Conservation (phyloP, 2,329 filamentous ascomycete genomes). For the Aspergillus sp. region DNA sequence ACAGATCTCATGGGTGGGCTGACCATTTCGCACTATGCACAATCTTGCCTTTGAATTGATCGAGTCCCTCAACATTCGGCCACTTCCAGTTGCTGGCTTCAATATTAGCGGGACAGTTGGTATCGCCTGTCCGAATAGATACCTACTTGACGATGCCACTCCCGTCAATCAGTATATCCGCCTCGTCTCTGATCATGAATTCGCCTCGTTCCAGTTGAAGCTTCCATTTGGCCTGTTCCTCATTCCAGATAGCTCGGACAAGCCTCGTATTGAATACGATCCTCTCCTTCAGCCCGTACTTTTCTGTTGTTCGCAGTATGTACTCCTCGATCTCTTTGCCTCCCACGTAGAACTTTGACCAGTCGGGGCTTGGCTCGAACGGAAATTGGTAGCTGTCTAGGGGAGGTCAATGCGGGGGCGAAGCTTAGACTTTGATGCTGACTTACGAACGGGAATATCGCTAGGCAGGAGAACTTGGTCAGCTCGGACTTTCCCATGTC, state of each 20-base stretch:
- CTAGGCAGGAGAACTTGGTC: background rate
- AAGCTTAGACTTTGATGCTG: background rate
- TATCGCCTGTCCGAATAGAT: no score
- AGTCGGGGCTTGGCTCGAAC: slow-evolving; percentile 46
- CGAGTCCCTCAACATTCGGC: slow-evolving; percentile 22
- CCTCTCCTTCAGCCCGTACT: slow-evolving; percentile 40
- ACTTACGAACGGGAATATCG: slow-evolving; percentile 6
- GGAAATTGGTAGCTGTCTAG: slow-evolving; percentile 40
- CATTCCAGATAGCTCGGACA: slow-evolving; percentile 39
- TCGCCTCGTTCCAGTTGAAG: slow-evolving; percentile 16
- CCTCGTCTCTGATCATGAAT: slow-evolving; percentile 18
- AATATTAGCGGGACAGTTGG: background rate
- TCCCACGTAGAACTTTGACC: slow-evolving; percentile 43
- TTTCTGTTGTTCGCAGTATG: slow-evolving; percentile 38
- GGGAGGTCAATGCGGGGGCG: background rate
- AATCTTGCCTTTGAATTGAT: slow-evolving; percentile 34
- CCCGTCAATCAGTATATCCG: slow-evolving; percentile 29
- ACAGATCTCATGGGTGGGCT: background rate
- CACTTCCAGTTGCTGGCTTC: slow-evolving; percentile 21
- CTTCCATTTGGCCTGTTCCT: slow-evolving; percentile 19
- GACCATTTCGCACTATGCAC: slow-evolving; percentile 39
- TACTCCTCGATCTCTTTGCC: slow-evolving; percentile 48
- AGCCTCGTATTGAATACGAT: slow-evolving; percentile 39
- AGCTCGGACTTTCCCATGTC: background rate
- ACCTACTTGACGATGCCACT: slow-evolving; percentile 25